Conservation (phyloP, 208 protist genomes). For the Leishmania major region DNA sequence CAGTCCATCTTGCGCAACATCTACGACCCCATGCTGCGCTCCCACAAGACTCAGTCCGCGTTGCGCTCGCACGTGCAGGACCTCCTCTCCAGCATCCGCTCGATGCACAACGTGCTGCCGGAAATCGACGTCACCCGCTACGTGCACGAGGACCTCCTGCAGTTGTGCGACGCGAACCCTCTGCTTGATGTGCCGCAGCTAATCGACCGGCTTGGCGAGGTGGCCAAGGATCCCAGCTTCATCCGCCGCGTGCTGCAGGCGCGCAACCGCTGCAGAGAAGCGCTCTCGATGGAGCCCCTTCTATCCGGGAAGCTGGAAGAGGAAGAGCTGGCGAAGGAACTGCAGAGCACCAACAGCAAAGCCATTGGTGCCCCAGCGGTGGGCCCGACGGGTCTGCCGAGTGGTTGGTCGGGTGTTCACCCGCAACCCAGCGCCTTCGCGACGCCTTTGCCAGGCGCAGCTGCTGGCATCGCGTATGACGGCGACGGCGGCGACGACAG, state of each 20-base stretch:
- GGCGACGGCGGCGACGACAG: conserved; percentile 26
- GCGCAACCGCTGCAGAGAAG: conserved; percentile 60
- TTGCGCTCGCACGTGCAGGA: conserved; percentile 77
- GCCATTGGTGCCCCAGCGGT: not conserved
- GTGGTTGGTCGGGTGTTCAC: not conserved
- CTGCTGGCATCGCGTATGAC: not conserved
- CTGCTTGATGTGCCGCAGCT: conserved; percentile 67
- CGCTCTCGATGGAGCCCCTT: conserved; percentile 59
- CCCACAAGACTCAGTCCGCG: conserved; percentile 40
- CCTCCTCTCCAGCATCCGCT: conserved; percentile 69
- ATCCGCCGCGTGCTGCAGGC: conserved; percentile 64
- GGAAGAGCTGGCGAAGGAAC: conserved; percentile 27
- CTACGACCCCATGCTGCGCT: conserved; percentile 73
- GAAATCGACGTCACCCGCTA: conserved; percentile 73
- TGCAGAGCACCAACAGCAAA: conserved; percentile 18
- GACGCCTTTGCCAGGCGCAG: not conserved
- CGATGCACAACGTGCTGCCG: conserved; percentile 49
- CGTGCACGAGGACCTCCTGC: conserved; percentile 70
- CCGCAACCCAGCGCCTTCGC: not conserved
- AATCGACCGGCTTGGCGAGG: conserved; percentile 65
- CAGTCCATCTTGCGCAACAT: conserved; percentile 61
- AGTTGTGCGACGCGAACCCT: conserved; percentile 72
- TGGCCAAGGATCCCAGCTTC: conserved; percentile 60
- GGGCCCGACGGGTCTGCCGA: not conserved
- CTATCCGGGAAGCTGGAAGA: conserved; percentile 39